A percentile compares a stretch with the other conserved stretches of the same genome.
Evolutionary conservation across 495 filamentous ascomycete genomes (phyloP).

Genomic region (Tuber aestivum): DNA sequence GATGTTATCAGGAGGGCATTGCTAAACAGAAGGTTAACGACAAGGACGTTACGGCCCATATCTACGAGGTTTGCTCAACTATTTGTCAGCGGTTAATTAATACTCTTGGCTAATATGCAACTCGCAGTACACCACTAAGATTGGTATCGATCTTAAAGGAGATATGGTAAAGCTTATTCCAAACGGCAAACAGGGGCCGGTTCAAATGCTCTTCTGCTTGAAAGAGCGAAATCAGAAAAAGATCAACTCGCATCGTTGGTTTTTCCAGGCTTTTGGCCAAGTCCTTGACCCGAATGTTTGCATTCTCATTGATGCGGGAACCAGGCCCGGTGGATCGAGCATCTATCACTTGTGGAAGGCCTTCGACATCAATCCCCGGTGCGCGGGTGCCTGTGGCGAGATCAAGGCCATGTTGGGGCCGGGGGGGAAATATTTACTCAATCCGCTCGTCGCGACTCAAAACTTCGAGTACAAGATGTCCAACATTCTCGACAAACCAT

Average conservation of each 20-base stretch:
- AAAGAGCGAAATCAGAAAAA: conserved; percentile 99
- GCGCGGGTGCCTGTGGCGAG: conserved; percentile 94
- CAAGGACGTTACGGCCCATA: conserved; percentile 95
- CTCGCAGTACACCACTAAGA: conserved; percentile 76
- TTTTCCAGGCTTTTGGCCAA: conserved; percentile 94
- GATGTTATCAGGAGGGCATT: conserved; percentile 96
- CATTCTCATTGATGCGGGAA: conserved; percentile 93
- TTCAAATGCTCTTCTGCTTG: conserved; percentile 96
- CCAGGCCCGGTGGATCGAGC: conserved; percentile 82
- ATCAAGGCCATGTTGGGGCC: conserved; percentile 95
- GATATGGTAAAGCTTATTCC: conserved; percentile 76
- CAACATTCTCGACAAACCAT: conserved; percentile 96
- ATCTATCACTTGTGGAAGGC: conserved; percentile 99
- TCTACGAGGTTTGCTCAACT: conserved; percentile 62
- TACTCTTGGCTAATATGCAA: conserved; percentile 15
- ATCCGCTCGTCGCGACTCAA: conserved; percentile 90
- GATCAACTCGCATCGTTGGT: conserved; percentile 99
- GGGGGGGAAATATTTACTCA: conserved; percentile 83
- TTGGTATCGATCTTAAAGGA: conserved; percentile 70
- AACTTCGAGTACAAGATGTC: conserved; percentile 99
- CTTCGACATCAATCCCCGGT: conserved; percentile 95
- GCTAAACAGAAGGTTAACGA: conserved; percentile 96
- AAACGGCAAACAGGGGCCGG: conserved; percentile 60
- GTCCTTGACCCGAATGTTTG: conserved; percentile 95
- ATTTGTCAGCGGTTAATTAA: not conserved